Base-by-base conservation (phyloP, 108 stramenopile species). In the Thalassiosira profunda region DNA sequence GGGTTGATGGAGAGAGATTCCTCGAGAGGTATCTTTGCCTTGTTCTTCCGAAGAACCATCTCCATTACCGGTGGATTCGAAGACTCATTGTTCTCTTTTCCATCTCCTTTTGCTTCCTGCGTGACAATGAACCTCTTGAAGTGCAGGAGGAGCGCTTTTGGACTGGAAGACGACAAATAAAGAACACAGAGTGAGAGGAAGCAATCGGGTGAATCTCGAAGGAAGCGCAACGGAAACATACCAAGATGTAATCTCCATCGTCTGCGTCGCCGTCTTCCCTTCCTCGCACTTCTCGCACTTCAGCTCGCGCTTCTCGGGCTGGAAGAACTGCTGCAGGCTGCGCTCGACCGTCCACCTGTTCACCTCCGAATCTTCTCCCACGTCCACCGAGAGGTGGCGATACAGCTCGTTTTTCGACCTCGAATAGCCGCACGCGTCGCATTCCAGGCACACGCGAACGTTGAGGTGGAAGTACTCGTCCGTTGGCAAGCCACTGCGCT, bases 241-340 rank as follows among this genome's bases (percentile, higher is more conserved):
- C 62, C 71, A 53, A 11, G 86, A 80, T 15, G 78, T 44, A 24
- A 93, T 71, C 51, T 79, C 67, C 63, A 86, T 83, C 29, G 82
- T 84, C 64, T 91, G 85, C 29, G 84, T 88, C 2, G 87, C 90
- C 9, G 58, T 61, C 14, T 20, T 75, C 0, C 93, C 86, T 31
- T 69, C 59, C 24, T 74, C 28, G 42, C 93, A 91, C 67, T 96
- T 92, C 73, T 96, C 95, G 46, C 95, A 96, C 28, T 90, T 84
- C 63, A 94, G 45, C n/a, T 94, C 88, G 7, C 84, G 76, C 37
- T 80, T 83, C 58, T 93, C 91, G 1, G 92, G 79, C 5, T 64
- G 61, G 56, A 96, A 96, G 58, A 87, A 91, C 14, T 72, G 74
- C 31, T 70, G 52, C 17, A 94, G 73, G 40, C 85, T 76, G 29